These are phyloP conservation scores for Martiniozyma abietophila DNA, from an alignment of 805 yeast species.

Conservation along the genomic window DNA sequence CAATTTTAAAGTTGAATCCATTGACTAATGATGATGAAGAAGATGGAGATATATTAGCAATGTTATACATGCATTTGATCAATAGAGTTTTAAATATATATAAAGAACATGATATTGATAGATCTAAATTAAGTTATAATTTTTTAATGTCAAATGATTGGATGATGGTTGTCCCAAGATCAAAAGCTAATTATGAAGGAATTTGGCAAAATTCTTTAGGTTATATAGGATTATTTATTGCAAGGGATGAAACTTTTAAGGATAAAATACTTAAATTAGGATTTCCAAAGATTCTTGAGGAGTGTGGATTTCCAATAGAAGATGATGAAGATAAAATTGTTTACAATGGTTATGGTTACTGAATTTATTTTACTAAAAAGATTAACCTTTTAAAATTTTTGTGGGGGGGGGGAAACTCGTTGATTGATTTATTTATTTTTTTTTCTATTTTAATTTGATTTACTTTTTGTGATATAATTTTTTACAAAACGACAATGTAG, in stretches of 20 bases:
- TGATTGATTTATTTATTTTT: too few species aligned
- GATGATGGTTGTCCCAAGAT: conserved; percentile 83
- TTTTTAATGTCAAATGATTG: conserved; percentile 73
- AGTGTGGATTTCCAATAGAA: conserved; percentile 53
- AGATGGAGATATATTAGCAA: conserved; percentile 49
- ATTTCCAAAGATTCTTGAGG: conserved; percentile 43
- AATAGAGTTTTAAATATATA: conserved; percentile 62
- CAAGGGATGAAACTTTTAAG: conserved; percentile 53
- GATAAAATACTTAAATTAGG: conserved; percentile 39
- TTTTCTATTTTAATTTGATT: background rate
- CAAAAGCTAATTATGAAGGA: conserved; percentile 41
- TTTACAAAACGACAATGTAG: background rate
- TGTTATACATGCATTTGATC: conserved; percentile 63
- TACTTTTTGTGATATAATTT: too few species aligned
- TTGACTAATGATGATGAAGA: conserved; percentile 32
- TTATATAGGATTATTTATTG: conserved; percentile 65
- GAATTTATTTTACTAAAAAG: background rate
- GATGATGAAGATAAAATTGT: conserved; percentile 39
- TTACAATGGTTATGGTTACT: conserved; percentile 57
- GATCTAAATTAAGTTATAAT: conserved; percentile 57
- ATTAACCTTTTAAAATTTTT: too few species aligned
- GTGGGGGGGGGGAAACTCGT: too few species aligned
- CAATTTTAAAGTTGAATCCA: conserved; percentile 51
- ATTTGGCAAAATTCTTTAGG: conserved; percentile 77
- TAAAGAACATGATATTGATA: conserved; percentile 37